A percentile compares a stretch with the other conserved stretches of the same genome.
Conservation (phyloP, 2,329 filamentous ascomycete species). For the Diaporthe vexans region DNA sequence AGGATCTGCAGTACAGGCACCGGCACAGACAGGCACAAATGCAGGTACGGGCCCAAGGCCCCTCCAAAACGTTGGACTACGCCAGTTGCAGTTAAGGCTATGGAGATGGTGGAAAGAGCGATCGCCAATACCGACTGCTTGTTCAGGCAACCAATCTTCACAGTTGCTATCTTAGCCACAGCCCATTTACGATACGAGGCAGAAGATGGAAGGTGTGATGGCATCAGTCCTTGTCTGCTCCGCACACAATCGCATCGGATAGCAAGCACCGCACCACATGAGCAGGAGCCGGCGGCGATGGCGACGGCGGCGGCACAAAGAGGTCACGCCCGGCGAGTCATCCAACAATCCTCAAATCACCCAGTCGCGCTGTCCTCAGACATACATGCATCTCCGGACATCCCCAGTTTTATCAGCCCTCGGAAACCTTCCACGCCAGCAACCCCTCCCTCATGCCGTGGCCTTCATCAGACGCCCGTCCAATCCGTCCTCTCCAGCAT, state of each 20-base stretch:
- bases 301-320: neutral
- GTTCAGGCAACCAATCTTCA: conserved; percentile 22
- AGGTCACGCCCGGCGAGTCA: conserved; percentile 25
- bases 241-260: neutral
- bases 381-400: neutral
- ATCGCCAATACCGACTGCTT: conserved; percentile 29
- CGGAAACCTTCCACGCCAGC: conserved; percentile 14
- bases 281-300: neutral
- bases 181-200: conserved; percentile 19
- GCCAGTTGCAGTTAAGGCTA: conserved; percentile 12
- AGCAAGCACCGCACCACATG: too few relatives aligned
- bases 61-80: conserved; percentile 19
- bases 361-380: too few relatives aligned
- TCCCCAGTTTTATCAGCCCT: conserved; percentile 6
- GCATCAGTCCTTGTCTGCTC: neutral
- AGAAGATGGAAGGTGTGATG: neutral
- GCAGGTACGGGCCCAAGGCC: conserved; percentile 42
- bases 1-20: neutral
- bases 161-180: conserved; percentile 1
- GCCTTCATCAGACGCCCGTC: too few relatives aligned
- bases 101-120: conserved; percentile 22
- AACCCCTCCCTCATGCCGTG: neutral
- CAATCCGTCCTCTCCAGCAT: neutral
- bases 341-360: conserved; percentile 2
- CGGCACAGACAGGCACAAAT: conserved; percentile 7